Percentiles rank a stretch among this genome's conserved stretches.
These are phyloP conservation scores for Eucalyptus cloeziana DNA, from an alignment of 345 rosid species.

Conservation along the genomic window DNA sequence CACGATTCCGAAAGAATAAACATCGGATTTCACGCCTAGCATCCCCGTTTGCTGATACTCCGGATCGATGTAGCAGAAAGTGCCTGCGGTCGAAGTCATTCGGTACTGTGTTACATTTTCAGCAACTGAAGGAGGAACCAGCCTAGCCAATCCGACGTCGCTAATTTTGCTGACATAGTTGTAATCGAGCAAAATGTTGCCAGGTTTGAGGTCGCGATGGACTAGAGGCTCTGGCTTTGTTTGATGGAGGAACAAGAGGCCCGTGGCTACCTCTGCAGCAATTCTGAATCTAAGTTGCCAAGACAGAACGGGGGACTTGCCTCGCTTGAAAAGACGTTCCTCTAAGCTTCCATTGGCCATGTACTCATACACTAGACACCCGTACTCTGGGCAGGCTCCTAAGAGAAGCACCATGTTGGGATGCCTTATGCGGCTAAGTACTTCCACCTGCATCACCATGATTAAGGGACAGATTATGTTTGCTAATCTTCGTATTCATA, in stretches of 20 bases:
- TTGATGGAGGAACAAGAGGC: constrained; percentile 87
- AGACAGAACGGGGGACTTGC: constrained; percentile 46
- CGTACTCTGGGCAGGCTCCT: constrained; percentile 95
- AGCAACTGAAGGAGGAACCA: constrained; percentile 63
- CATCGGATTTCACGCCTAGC: constrained; percentile 86
- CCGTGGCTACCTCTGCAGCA: constrained; percentile 79
- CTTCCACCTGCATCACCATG: constrained; percentile 44
- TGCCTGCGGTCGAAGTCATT: constrained; percentile 79
- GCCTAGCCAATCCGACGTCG: constrained; percentile 82
- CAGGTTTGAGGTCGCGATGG: constrained; percentile 94
- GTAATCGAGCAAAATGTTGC: constrained; percentile 73
- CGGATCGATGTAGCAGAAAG: constrained; percentile 90
- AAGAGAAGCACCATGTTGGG: constrained; percentile 93
- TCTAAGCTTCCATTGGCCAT: constrained; percentile 92
- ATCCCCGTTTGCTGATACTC: constrained; percentile 96
- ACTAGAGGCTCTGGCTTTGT: constrained; percentile 94
- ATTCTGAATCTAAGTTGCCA: constrained; percentile 88
- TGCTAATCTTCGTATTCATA: not conserved
- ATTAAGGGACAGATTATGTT: not conserved
- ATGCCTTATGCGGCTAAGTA: constrained; percentile 87
- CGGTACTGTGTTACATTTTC: constrained; percentile 68
- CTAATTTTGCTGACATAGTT: constrained; percentile 78
- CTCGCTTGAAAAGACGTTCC: constrained; percentile 45
- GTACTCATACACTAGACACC: constrained; percentile 77
- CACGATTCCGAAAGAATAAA: constrained; percentile 77